A percentile compares a stretch with the other conserved stretches of the same genome.
These are phyloP conservation scores for Dictyostelium intermedium DNA, from an alignment of 78 protist species.

Conservation along the genomic window DNA sequence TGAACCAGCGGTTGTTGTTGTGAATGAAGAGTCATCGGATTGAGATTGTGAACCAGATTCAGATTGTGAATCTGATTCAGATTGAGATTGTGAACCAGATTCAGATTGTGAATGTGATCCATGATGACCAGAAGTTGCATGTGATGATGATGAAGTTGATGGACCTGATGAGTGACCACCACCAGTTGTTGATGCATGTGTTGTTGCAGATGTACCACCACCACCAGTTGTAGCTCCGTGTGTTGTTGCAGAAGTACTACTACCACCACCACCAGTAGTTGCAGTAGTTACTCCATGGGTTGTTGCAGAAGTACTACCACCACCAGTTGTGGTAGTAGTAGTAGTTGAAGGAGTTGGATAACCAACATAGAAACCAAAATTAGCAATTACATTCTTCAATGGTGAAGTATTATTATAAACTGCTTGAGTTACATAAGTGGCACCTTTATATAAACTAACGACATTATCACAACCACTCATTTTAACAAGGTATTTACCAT, in stretches of 20 bases:
- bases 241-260: no score
- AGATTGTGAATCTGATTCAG: neutral
- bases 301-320: neutral
- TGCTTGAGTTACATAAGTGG: slow-evolving; percentile 47
- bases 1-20: neutral
- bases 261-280: neutral
- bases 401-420: slow-evolving; percentile 33
- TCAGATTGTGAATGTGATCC: neutral
- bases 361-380: slow-evolving; percentile 65
- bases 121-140: neutral
- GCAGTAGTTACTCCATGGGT: neutral
- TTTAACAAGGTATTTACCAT: neutral
- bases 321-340: slow-evolving; percentile 28
- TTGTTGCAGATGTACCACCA: neutral
- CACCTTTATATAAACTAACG: slow-evolving; percentile 29
- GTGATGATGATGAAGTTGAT: neutral
- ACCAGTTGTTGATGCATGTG: neutral
- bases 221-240: neutral
- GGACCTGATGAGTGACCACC: neutral
- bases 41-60: neutral
- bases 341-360: slow-evolving; percentile 10
- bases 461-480: slow-evolving; percentile 24
- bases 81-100: neutral
- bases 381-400: slow-evolving; percentile 30
- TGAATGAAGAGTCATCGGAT: neutral